Evolutionary conservation across 1,139 yeast species (phyloP).

Genomic region (Magnusiomyces starmeri): DNA sequence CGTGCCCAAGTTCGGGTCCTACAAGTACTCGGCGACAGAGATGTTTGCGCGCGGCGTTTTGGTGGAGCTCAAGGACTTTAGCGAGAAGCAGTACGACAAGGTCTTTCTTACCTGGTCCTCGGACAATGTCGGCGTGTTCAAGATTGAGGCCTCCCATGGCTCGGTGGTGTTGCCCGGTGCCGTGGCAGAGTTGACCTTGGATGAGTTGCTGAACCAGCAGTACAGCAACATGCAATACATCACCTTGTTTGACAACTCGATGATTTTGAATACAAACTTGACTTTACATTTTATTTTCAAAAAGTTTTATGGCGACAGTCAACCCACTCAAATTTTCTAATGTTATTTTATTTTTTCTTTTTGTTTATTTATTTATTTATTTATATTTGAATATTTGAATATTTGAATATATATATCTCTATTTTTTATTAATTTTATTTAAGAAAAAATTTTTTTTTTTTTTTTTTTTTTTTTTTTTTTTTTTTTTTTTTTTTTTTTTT

Average conservation of each 20-base stretch:
- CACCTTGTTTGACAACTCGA: conserved; percentile 49
- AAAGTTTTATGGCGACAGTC: conserved; percentile 51
- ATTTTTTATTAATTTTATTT: neutral
- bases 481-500: too few relatives aligned
- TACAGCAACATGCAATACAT: conserved; percentile 45
- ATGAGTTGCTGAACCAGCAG: conserved; percentile 61
- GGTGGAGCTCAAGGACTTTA: conserved; percentile 43
- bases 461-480: neutral
- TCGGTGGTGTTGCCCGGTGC: conserved; percentile 46
- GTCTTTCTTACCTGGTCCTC: conserved; percentile 71
- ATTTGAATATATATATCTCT: too few relatives aligned
- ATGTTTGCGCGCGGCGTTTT: conserved; percentile 68
- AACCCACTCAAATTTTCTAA: neutral
- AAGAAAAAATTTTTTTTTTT: neutral
- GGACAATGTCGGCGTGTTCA: conserved; percentile 64
- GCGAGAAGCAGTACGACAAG: conserved; percentile 53
- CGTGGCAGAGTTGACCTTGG: conserved; percentile 48
- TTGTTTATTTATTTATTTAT: neutral
- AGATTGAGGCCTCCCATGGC: conserved; percentile 57
- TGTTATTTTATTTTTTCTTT: neutral
- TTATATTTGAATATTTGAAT: neutral
- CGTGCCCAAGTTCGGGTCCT: conserved; percentile 74
- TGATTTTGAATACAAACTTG: conserved; percentile 57
- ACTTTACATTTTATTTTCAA: conserved; percentile 61
- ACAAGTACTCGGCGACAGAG: conserved; percentile 70